A percentile compares a stretch with the other conserved stretches of the same genome.
Conservation (phyloP, 2,329 filamentous ascomycete species). For the Pseudogymnoascus sp. region DNA sequence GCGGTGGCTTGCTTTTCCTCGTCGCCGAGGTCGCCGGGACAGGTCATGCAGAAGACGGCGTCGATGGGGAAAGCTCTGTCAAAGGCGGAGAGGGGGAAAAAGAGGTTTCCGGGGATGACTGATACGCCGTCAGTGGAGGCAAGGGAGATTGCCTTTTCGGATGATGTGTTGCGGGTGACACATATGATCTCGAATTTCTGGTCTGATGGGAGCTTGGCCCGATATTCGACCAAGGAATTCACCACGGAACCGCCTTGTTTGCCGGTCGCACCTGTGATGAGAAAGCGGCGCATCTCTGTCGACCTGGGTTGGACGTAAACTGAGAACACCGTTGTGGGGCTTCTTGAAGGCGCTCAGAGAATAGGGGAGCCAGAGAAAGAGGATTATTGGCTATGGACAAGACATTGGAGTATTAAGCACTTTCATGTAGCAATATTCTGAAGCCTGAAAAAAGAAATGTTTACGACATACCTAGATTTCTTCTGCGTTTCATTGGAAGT, state of each 20-base stretch:
- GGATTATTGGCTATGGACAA: background rate
- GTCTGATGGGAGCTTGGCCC: constrained; percentile 15
- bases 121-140: constrained; percentile 37
- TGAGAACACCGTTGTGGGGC: background rate
- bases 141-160: constrained; percentile 37
- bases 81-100: constrained; percentile 41
- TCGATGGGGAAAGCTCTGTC: constrained; percentile 36
- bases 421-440: background rate
- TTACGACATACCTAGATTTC: background rate
- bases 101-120: constrained; percentile 46
- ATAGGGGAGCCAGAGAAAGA: background rate
- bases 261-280: constrained; percentile 31
- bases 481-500: background rate
- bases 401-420: background rate
- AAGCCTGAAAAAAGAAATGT: background rate
- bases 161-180: constrained; percentile 42
- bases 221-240: constrained; percentile 10
- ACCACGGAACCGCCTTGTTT: constrained; percentile 31
- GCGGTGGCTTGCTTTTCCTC: constrained; percentile 51
- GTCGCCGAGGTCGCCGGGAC: constrained; percentile 27
- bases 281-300: constrained; percentile 15
- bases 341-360: background rate
- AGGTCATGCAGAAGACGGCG: constrained; percentile 46
- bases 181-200: constrained; percentile 40
- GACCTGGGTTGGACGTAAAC: background rate